Evolutionary conservation across 352 stramenopile genomes (phyloP).

Genomic region (Ochromonadaceae sp.): DNA sequence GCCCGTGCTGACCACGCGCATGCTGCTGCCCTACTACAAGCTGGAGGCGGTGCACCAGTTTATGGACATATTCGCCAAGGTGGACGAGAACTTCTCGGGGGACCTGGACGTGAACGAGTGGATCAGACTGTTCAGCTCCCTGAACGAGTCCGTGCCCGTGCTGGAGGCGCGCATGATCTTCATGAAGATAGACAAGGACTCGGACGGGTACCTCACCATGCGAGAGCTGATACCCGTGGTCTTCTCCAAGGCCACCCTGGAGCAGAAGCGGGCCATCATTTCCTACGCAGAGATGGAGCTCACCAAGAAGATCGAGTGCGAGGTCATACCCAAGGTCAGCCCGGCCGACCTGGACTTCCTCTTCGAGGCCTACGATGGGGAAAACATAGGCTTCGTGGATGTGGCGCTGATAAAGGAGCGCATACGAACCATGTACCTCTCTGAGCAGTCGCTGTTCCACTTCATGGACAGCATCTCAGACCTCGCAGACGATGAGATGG

Average conservation of each 20-base stretch:
- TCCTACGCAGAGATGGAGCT: constrained; percentile 1
- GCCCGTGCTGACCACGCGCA: background rate
- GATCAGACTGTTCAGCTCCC: constrained; percentile 7
- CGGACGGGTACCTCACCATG: constrained; percentile 11
- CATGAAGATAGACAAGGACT: constrained; percentile 13
- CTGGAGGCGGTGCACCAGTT: constrained; percentile 5
- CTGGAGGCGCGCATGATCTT: constrained; percentile 17
- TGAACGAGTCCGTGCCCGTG: constrained; percentile 5
- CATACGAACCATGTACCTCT: background rate
- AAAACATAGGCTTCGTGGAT: constrained; percentile 13
- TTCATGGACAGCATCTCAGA: background rate
- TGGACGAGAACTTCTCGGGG: constrained; percentile 15
- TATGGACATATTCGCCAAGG: constrained; percentile 17
- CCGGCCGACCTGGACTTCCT: background rate
- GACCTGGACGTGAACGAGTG: constrained; percentile 17
- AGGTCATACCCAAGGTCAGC: background rate
- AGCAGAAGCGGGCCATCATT: background rate
- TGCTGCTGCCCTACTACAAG: constrained; percentile 9
- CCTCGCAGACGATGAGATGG: constrained; percentile 14
- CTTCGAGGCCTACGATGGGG: constrained; percentile 10
- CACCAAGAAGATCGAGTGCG: constrained; percentile 6
- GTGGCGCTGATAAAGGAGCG: background rate
- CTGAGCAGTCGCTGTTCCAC: background rate
- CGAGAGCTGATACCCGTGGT: constrained; percentile 13
- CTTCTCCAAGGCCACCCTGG: background rate